Evolutionary conservation across 331 rosid genomes (phyloP).

Genomic region (Pyracantha coccinea): DNA sequence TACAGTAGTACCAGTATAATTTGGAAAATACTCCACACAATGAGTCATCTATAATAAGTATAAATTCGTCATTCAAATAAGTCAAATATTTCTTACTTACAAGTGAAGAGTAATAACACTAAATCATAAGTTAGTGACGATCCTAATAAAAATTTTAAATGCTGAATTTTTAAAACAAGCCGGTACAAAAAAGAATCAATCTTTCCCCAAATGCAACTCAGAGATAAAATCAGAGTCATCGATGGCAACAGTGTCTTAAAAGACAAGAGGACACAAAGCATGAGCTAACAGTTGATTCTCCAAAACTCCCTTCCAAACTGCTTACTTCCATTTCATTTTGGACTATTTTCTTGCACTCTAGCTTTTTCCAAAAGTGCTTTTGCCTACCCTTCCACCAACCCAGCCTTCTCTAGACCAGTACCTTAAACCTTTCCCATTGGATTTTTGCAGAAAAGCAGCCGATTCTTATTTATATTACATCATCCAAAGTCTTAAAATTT

Average conservation of each 20-base stretch:
- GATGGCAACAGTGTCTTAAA: conserved; percentile 28
- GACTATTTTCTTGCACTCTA: conserved; percentile 33
- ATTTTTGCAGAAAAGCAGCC: conserved; percentile 29
- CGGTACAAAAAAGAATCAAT: background rate
- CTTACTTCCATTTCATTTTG: conserved; percentile 55
- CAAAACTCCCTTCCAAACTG: conserved; percentile 60
- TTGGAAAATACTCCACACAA: background rate
- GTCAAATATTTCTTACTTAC: no score
- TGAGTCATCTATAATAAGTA: background rate
- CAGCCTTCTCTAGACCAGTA: conserved; percentile 46
- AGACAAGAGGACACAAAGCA: conserved; percentile 55
- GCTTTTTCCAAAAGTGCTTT: conserved; percentile 53
- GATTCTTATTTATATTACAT: conserved; percentile 50
- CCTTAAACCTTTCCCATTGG: conserved; percentile 42
- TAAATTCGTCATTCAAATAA: background rate
- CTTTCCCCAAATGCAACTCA: conserved; percentile 14
- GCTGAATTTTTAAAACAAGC: background rate
- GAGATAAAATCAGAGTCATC: conserved; percentile 8
- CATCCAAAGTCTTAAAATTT: conserved; percentile 6
- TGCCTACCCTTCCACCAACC: conserved; percentile 54
- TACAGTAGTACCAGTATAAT: background rate
- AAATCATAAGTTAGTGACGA: rapidly evolving
- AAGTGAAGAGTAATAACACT: no score
- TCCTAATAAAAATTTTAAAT: no score
- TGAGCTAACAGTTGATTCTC: conserved; percentile 70